Percentiles rank a stretch among this genome's conserved stretches.
Conservation (phyloP, 768 basidiomycete genomes). For the Pholiota molesta region DNA sequence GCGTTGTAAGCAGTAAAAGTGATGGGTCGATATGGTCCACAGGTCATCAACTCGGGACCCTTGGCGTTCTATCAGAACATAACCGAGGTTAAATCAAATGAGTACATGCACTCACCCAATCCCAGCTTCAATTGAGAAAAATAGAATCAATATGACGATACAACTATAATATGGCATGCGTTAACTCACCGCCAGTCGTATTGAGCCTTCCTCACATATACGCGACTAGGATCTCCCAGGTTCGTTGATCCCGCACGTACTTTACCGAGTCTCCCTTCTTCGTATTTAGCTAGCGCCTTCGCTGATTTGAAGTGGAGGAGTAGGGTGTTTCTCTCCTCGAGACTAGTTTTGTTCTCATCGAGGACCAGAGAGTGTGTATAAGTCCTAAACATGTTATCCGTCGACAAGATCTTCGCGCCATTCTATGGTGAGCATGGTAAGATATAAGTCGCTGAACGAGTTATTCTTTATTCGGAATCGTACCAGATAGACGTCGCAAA, state of each 20-base stretch:
- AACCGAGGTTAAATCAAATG: background rate
- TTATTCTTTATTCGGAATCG: constrained; percentile 10
- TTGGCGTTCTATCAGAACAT: constrained; percentile 3
- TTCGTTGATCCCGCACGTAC: constrained; percentile 63
- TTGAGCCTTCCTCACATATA: constrained; percentile 88
- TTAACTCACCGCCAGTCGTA: constrained; percentile 66
- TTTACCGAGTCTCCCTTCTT: constrained; percentile 50
- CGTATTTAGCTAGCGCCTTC: constrained; percentile 46
- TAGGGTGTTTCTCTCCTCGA: constrained; percentile 40
- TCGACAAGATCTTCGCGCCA: constrained; percentile 43
- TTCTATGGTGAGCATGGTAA: constrained; percentile 41
- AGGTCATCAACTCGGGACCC: constrained; percentile 83
- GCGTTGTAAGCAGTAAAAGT: constrained; percentile 61
- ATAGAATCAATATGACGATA: background rate
- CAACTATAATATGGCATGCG: background rate
- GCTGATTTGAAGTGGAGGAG: constrained; percentile 63
- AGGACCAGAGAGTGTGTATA: constrained; percentile 37
- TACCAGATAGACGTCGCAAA: constrained; percentile 66
- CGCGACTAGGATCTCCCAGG: constrained; percentile 77
- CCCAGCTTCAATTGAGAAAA: constrained; percentile 57
- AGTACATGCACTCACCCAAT: constrained; percentile 58
- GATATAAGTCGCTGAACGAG: background rate
- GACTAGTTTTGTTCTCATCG: constrained; percentile 1
- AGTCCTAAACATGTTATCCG: constrained; percentile 66
- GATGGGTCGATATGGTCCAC: constrained; percentile 80